Conservation (phyloP, 495 filamentous ascomycete species). For the Daldinia childiae region DNA sequence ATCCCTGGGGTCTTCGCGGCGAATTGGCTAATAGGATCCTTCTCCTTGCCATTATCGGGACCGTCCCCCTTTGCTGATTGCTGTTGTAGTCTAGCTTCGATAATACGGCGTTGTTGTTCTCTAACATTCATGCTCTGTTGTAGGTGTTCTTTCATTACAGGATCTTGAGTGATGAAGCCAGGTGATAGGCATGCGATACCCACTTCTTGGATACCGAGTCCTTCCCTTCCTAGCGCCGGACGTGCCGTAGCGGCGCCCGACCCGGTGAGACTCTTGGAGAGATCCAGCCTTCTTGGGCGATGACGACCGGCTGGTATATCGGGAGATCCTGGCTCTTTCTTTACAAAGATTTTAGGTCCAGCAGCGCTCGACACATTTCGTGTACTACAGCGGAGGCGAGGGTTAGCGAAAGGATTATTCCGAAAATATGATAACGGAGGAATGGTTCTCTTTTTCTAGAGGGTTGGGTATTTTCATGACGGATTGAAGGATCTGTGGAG, state of each 20-base stretch:
- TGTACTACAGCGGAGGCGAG: conserved; percentile 50
- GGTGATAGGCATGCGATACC: conserved; percentile 94
- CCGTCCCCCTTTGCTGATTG: conserved; percentile 81
- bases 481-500: conserved; percentile 41
- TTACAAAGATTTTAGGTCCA: conserved; percentile 86
- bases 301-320: conserved; percentile 78
- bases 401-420: conserved; percentile 36
- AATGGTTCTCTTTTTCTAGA: conserved; percentile 29
- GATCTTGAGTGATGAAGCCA: conserved; percentile 94
- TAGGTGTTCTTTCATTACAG: conserved; percentile 93
- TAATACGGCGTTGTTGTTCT: conserved; percentile 94
- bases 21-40: conserved; percentile 63
- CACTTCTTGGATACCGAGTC: conserved; percentile 86
- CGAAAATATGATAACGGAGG: conserved; percentile 25
- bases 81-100: conserved; percentile 89
- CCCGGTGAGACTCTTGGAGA: conserved; percentile 74
- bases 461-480: conserved; percentile 30
- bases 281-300: conserved; percentile 87
- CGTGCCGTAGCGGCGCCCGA: conserved; percentile 70
- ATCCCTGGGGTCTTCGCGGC: conserved; percentile 71
- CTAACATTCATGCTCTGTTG: conserved; percentile 92
- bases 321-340: conserved; percentile 93
- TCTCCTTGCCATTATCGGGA: conserved; percentile 60
- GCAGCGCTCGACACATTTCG: conserved; percentile 59
- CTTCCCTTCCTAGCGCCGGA: conserved; percentile 79